Evolutionary conservation across 1,139 yeast genomes (phyloP).

Genomic region (Scheffersomyces titani): DNA sequence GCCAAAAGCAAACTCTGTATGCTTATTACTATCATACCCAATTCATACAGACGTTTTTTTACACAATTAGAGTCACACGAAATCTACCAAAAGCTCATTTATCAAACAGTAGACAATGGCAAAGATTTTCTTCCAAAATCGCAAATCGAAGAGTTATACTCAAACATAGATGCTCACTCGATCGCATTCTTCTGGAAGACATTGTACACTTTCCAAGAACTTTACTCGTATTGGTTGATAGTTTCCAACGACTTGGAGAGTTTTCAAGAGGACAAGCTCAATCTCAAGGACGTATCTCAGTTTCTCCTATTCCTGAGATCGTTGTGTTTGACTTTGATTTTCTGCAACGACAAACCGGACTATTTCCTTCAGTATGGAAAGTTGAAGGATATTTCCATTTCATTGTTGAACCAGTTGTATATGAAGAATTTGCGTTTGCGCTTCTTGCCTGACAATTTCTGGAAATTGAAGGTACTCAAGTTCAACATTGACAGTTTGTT

Average conservation of each 20-base stretch:
- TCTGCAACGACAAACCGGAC: conserved; percentile 26
- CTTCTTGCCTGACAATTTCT: conserved; percentile 56
- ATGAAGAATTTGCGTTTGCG: conserved; percentile 65
- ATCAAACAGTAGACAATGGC: background rate
- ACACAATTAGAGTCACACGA: conserved; percentile 16
- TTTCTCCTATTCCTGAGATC: conserved; percentile 55
- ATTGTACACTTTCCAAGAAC: conserved; percentile 44
- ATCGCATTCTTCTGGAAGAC: conserved; percentile 33
- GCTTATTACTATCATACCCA: conserved; percentile 37
- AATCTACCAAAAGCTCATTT: conserved; percentile 18
- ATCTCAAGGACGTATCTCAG: conserved; percentile 42
- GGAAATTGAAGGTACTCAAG: conserved; percentile 44
- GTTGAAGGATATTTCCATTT: conserved; percentile 42
- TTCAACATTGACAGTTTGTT: conserved; percentile 33
- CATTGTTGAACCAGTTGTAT: conserved; percentile 68
- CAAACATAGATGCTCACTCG: background rate
- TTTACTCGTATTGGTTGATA: conserved; percentile 55
- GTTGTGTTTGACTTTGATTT: conserved; percentile 56
- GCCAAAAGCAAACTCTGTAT: conserved; percentile 35
- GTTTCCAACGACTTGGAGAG: conserved; percentile 74
- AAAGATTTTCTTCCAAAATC: conserved; percentile 23
- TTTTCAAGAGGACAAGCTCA: conserved; percentile 45
- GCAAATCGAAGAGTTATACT: conserved; percentile 14
- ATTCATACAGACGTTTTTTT: conserved; percentile 32
- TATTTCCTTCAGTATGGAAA: conserved; percentile 19